Conservation (phyloP, 345 rosid genomes). For the Citrus sp. region DNA sequence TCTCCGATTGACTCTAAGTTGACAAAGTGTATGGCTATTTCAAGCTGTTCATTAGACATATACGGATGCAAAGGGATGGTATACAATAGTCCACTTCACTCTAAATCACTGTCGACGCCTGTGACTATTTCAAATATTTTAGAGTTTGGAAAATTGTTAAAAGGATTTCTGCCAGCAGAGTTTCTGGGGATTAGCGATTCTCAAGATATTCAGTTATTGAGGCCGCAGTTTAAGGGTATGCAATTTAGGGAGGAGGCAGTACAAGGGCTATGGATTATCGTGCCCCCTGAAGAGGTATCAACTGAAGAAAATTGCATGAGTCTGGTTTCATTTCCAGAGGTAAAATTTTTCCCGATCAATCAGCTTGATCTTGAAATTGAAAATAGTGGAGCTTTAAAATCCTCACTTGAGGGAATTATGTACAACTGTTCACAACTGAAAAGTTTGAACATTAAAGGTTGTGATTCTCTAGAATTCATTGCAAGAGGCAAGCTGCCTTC, state of each 20-base stretch:
- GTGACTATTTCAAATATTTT: background rate
- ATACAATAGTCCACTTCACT: background rate
- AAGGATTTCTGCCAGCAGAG: background rate
- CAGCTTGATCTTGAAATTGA: too few relatives aligned
- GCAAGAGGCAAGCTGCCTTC: too few relatives aligned
- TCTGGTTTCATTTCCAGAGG: too few relatives aligned
- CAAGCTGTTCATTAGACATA: background rate
- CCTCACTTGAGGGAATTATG: too few relatives aligned
- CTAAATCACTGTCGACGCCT: background rate
- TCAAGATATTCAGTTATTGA: background rate
- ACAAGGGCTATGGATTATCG: background rate
- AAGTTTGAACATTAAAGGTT: too few relatives aligned
- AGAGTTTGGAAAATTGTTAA: background rate
- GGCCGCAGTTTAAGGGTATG: background rate
- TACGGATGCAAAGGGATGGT: background rate
- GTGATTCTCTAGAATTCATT: too few relatives aligned
- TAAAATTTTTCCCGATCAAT: too few relatives aligned
- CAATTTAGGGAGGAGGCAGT: background rate
- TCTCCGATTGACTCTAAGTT: background rate
- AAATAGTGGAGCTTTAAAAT: too few relatives aligned
- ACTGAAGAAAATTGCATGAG: too few relatives aligned
- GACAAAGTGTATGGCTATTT: background rate
- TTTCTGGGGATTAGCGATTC: background rate
- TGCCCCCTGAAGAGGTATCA: background rate
- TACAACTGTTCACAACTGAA: too few relatives aligned